Percentiles rank a stretch among this genome's conserved stretches.
Evolutionary conservation across 2,329 filamentous ascomycete species (phyloP).

Genomic region (Claviceps lovelessii): DNA sequence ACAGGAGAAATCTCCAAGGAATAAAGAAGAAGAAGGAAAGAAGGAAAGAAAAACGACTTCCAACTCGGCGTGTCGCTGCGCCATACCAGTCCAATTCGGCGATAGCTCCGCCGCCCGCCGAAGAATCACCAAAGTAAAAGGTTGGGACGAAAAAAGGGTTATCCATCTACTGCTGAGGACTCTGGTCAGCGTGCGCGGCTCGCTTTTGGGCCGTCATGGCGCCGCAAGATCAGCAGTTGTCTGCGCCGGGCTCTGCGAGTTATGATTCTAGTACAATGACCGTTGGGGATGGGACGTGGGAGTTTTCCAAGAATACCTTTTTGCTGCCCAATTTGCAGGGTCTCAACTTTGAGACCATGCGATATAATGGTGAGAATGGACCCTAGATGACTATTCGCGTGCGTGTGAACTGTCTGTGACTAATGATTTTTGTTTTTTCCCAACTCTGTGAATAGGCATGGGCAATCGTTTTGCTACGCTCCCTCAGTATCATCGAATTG

Average conservation of each 20-base stretch:
- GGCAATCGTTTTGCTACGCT: constrained; percentile 62
- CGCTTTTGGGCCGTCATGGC: constrained; percentile 37
- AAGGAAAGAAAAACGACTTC: neutral
- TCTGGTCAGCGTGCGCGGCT: neutral
- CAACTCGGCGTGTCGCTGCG: neutral
- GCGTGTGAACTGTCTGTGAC: neutral
- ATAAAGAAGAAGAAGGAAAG: neutral
- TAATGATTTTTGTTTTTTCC: neutral
- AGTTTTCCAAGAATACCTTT: constrained; percentile 62
- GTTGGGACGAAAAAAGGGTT: neutral
- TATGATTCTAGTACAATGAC: constrained; percentile 62
- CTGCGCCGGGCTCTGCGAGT: constrained; percentile 55
- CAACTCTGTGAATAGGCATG: constrained; percentile 44
- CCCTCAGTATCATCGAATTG: constrained; percentile 53
- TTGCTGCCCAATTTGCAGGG: constrained; percentile 64
- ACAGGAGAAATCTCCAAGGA: neutral
- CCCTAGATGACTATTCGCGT: neutral
- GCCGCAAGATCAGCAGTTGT: constrained; percentile 44
- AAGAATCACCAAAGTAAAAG: neutral
- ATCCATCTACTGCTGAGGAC: neutral
- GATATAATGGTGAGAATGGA: constrained; percentile 54
- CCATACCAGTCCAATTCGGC: neutral
- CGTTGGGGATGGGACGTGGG: constrained; percentile 76
- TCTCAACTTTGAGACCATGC: constrained; percentile 68
- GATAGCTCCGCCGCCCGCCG: neutral